Evolutionary conservation across 176 grass and related monocot genomes (phyloP).

Genomic region (Aegilops tauschii): DNA sequence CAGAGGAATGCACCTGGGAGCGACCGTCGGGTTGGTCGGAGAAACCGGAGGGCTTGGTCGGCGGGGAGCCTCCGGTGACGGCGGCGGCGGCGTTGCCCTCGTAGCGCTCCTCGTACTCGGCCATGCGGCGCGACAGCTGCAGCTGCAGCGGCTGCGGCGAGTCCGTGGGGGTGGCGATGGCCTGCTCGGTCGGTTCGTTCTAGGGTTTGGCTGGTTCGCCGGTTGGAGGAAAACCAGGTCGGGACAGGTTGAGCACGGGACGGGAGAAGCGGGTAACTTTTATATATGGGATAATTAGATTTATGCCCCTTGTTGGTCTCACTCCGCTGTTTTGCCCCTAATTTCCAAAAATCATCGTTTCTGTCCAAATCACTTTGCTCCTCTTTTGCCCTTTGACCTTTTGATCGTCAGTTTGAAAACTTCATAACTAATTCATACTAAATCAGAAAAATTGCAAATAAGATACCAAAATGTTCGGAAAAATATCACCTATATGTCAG

Average conservation of each 20-base stretch:
- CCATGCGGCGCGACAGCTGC: constrained; percentile 33
- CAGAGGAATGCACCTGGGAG: constrained; percentile 47
- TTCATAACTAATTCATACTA: no score
- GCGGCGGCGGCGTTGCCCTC: constrained; percentile 39
- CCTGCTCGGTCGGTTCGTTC: neutral
- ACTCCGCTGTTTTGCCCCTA: no score
- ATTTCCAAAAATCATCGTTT: no score
- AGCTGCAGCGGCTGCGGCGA: neutral
- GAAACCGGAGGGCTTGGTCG: constrained; percentile 50
- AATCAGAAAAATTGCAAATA: no score
- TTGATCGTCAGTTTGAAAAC: no score
- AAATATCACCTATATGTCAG: no score
- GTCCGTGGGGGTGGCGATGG: neutral
- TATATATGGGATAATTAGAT: no score
- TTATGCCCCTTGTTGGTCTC: no score
- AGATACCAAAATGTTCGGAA: no score
- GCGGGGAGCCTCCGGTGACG: constrained; percentile 30
- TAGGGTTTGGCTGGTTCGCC: constrained; percentile 34
- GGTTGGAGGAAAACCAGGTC: neutral
- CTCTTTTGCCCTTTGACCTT: no score
- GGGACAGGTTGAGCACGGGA: neutral
- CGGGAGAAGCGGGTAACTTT: neutral
- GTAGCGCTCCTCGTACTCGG: constrained; percentile 68
- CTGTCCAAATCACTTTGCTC: no score
- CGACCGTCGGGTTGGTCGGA: constrained; percentile 55